Base-by-base conservation (phyloP, 148 eudicot species). In the Drosera capensis region DNA sequence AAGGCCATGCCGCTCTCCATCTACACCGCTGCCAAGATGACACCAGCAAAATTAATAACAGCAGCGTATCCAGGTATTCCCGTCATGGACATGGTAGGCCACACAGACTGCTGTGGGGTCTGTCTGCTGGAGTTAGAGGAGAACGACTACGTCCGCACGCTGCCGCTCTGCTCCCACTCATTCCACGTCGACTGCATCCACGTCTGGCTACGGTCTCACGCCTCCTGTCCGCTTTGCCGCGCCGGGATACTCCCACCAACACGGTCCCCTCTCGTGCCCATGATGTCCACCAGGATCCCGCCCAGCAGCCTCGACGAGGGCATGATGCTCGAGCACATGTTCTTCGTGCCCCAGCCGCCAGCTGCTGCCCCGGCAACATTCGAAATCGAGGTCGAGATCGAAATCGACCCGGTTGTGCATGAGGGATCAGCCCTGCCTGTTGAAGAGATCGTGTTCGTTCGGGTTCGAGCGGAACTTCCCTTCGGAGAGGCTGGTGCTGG, bases 121-220 rank as follows among this genome's bases (percentile, higher is more conserved):
- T 90, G 99, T 31, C 44, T 90, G 21, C 49, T 90, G 0, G 95
- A 84, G 23, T 85, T 90, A 48, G 82, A 84, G 36, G 82, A 75
- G 14, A 65, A 74, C 23, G 99, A 90, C 8, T 73, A 79, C 61
- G 62, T 90, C 19, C 87, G 99, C 1, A 90, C 95, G 0, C 56
- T 90, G 0, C 99, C 99, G 2, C 68, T 61, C 0, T 90, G 99
- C 41, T 57, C 57, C 16, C 99, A 90, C 59, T 66, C 78, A 0
- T 90, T 90, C 42, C 99, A 90, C 56, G 93, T 84, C 0, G 99
- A 90, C 15, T 90, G 99, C 49, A 85, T 90, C 36, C 95, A 90
- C 41, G 60, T 75, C 31, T 90, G 99, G 99, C 67, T 90, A 0
- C 55, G 74, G 1, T 71, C 87, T 1, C 95, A 90, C 66, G 93